These are phyloP conservation scores for Ephemerocybe angulata DNA, from an alignment of 768 basidiomycete genomes.

Conservation along the genomic window DNA sequence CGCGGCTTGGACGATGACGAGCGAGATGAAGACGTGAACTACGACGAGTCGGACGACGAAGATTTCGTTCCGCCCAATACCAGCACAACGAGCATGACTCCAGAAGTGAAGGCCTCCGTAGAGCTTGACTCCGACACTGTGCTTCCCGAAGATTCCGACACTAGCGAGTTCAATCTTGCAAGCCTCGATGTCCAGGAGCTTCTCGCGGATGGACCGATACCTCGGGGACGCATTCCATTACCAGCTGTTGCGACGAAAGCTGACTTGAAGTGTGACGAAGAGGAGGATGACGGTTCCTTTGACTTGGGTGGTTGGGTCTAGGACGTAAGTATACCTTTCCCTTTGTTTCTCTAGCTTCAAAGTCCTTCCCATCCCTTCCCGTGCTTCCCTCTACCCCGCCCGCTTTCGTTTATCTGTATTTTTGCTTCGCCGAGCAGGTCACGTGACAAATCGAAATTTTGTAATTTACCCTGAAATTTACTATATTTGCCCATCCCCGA, in stretches of 20 bases:
- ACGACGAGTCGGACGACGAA: constrained; percentile 20
- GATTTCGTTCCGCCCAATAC: constrained; percentile 3
- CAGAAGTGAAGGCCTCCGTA: not conserved
- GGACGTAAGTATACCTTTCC: not conserved
- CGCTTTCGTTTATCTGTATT: not conserved
- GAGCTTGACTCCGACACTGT: not conserved
- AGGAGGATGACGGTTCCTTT: constrained; percentile 12
- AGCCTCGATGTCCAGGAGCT: constrained; percentile 14
- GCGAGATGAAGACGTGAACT: constrained; percentile 7
- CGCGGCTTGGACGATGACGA: constrained; percentile 19
- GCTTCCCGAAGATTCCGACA: constrained; percentile 11
- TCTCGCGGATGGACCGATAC: constrained; percentile 13
- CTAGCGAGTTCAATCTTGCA: constrained; percentile 10
- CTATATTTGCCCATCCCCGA: not conserved
- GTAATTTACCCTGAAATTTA: constrained; percentile 8
- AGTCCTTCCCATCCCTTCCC: not conserved
- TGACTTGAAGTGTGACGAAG: not conserved
- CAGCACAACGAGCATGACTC: not conserved
- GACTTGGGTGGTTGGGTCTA: constrained; percentile 15
- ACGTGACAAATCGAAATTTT: not conserved
- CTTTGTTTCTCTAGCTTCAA: not conserved
- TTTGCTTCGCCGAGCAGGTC: constrained; percentile 1
- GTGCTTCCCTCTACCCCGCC: not conserved
- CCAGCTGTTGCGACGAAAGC: not conserved
- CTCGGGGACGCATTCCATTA: not conserved